A percentile compares a stretch with the other conserved stretches of the same genome.
Evolutionary conservation across 148 eudicot genomes (phyloP).

Genomic region (Rhododendron simsii): DNA sequence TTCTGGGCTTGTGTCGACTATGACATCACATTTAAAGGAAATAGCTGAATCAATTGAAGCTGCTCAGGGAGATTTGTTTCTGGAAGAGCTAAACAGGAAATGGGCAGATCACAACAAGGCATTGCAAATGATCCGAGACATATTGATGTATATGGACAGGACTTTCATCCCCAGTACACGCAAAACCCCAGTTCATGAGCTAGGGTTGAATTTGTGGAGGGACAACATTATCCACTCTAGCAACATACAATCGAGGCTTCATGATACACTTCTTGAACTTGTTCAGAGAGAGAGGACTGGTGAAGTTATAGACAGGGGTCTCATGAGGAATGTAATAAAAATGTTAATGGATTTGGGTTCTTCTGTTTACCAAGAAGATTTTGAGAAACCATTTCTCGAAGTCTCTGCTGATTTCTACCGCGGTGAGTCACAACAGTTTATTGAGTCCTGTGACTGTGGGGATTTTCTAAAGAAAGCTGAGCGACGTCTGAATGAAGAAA

Average conservation of each 20-base stretch:
- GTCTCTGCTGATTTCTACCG: slow-evolving; percentile 59
- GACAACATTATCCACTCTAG: slow-evolving; percentile 55
- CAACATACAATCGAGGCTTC: slow-evolving; percentile 49
- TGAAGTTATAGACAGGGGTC: slow-evolving; percentile 57
- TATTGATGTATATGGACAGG: slow-evolving; percentile 81
- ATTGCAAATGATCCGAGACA: slow-evolving; percentile 69
- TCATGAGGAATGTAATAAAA: slow-evolving; percentile 54
- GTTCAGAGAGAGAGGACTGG: slow-evolving; percentile 52
- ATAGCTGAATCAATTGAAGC: slow-evolving; percentile 54
- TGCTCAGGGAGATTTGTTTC: slow-evolving; percentile 63
- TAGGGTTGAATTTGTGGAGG: slow-evolving; percentile 68
- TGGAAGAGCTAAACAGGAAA: slow-evolving; percentile 66
- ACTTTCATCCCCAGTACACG: slow-evolving; percentile 58
- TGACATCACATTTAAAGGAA: slow-evolving; percentile 58
- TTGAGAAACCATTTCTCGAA: slow-evolving; percentile 61
- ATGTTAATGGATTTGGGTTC: slow-evolving; percentile 59
- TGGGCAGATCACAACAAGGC: slow-evolving; percentile 81
- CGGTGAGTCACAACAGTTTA: slow-evolving; percentile 57
- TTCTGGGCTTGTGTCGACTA: slow-evolving; percentile 62
- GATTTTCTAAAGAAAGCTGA: slow-evolving; percentile 60
- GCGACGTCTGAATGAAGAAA: slow-evolving; percentile 61
- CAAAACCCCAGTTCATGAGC: slow-evolving; percentile 64
- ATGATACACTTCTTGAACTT: slow-evolving; percentile 46
- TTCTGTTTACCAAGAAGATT: slow-evolving; percentile 62
- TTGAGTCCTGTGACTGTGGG: slow-evolving; percentile 69